phyloP scores from a whole-genome alignment of 805 yeast species.

The Phaffomyces antillensis region DNA sequence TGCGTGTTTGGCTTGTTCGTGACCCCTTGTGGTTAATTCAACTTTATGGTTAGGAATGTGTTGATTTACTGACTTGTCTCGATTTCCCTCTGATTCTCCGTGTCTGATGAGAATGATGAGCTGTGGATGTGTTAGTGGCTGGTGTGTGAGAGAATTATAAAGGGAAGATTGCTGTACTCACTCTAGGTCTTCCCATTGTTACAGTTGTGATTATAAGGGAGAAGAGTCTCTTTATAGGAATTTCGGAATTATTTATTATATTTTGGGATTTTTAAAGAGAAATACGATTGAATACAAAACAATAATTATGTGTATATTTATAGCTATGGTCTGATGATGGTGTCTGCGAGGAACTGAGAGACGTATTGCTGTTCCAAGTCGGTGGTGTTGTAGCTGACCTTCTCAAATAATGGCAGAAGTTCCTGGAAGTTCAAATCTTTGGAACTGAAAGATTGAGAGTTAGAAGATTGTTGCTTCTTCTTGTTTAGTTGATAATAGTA shows the following conservation, averaged over 20 bases:
- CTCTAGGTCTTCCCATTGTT: conserved; percentile 23
- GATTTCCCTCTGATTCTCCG: conserved; percentile 90
- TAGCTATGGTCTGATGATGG: conserved; percentile 19
- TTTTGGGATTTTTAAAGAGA: no score
- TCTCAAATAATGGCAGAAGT: conserved; percentile 26
- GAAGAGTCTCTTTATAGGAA: no score
- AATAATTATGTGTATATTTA: background rate
- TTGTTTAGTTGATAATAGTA: conserved; percentile 21
- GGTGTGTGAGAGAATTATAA: background rate
- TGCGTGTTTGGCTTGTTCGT: conserved; percentile 52
- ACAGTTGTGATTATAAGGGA: no score
- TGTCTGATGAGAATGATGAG: conserved; percentile 78
- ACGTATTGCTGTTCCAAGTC: conserved; percentile 22
- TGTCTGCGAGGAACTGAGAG: conserved; percentile 17
- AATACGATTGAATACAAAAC: background rate
- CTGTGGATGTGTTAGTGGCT: conserved; percentile 4
- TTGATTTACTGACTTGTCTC: conserved; percentile 74
- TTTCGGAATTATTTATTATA: no score
- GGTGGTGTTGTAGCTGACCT: conserved; percentile 21
- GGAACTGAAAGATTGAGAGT: background rate
- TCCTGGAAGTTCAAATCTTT: conserved; percentile 15
- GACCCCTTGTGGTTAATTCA: conserved; percentile 66
- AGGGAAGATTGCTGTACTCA: conserved; percentile 4
- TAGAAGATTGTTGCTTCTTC: conserved; percentile 11
- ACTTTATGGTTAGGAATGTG: conserved; percentile 76